A percentile compares a stretch with the other conserved stretches of the same genome.
These are phyloP conservation scores for Picocystis salinarum DNA, from an alignment of 139 green algal genomes.

Conservation along the genomic window DNA sequence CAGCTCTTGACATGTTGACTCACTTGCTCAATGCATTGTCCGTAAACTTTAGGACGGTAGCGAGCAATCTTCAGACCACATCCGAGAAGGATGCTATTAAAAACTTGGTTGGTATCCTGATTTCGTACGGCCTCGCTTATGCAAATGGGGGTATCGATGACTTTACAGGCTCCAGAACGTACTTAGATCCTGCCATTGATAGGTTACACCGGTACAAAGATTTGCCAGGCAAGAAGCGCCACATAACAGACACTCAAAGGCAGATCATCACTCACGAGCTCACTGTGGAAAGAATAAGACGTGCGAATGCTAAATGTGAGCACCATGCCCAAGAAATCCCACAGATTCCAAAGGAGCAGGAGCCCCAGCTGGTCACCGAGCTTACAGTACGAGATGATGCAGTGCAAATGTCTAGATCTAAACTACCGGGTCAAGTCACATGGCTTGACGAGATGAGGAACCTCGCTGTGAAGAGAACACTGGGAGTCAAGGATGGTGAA, in stretches of 20 bases:
- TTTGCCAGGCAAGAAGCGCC: too few relatives aligned
- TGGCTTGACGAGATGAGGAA: slow-evolving; percentile 11
- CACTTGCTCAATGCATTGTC: too few relatives aligned
- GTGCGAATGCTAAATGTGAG: slow-evolving; percentile 24
- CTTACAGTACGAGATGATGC: too few relatives aligned
- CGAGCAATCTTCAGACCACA: too few relatives aligned
- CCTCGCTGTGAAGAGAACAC: slow-evolving; percentile 3
- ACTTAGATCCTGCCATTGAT: slow-evolving; percentile 26
- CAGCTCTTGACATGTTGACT: too few relatives aligned
- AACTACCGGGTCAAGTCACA: too few relatives aligned
- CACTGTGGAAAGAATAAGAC: slow-evolving; percentile 38
- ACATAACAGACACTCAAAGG: too few relatives aligned
- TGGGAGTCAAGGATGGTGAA: background rate
- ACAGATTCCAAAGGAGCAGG: slow-evolving; percentile 12
- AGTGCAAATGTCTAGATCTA: too few relatives aligned
- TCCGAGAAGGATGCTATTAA: too few relatives aligned
- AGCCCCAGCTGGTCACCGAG: too few relatives aligned
- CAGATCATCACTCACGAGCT: slow-evolving; percentile 51
- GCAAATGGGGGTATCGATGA: slow-evolving; percentile 3
- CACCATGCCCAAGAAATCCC: background rate
- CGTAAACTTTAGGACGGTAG: too few relatives aligned
- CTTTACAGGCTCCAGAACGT: background rate
- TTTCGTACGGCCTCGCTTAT: slow-evolving; percentile 40
- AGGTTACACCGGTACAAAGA: slow-evolving; percentile 19
- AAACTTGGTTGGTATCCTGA: slow-evolving; percentile 22